phyloP scores from a whole-genome alignment of 257 asterid species.

The Przewalskia tangutica region DNA sequence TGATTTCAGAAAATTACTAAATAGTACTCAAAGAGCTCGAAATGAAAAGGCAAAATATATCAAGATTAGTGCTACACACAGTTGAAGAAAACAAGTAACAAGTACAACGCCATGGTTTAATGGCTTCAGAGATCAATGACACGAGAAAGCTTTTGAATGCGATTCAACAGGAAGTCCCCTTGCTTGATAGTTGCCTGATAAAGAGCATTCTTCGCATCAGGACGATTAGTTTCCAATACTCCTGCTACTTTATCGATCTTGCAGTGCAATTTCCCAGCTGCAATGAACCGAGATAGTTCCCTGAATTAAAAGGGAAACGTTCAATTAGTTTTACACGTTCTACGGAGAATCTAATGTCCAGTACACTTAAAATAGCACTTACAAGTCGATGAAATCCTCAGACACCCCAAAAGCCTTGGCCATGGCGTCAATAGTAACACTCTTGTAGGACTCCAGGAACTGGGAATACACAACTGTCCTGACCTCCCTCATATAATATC shows the following conservation, averaged over 20 bases:
- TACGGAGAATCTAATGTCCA: neutral
- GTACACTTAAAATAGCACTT: constrained; percentile 8
- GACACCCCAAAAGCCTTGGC: constrained; percentile 75
- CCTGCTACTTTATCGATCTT: constrained; percentile 86
- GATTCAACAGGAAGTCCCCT: constrained; percentile 86
- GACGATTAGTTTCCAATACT: constrained; percentile 79
- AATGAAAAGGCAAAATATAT: neutral
- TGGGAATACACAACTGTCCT: constrained; percentile 75
- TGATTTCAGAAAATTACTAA: neutral
- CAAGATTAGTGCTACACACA: neutral
- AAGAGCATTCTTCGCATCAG: constrained; percentile 88
- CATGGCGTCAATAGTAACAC: constrained; percentile 78
- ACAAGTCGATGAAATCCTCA: constrained; percentile 65
- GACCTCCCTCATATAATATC: constrained; percentile 76
- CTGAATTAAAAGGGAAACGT: constrained; percentile 16
- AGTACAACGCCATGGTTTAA: neutral
- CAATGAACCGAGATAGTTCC: constrained; percentile 75
- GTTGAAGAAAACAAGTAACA: neutral
- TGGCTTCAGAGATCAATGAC: constrained; percentile 68
- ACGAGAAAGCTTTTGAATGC: constrained; percentile 88
- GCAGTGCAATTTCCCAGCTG: constrained; percentile 80
- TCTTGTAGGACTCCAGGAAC: constrained; percentile 76
- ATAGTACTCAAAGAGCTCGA: neutral
- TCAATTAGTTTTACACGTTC: neutral
- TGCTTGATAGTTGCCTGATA: constrained; percentile 90